Percentiles rank a stretch among this genome's conserved stretches.
Conservation (phyloP, 1,284 basidiomycete species). For the Ceratobasidium sp. region DNA sequence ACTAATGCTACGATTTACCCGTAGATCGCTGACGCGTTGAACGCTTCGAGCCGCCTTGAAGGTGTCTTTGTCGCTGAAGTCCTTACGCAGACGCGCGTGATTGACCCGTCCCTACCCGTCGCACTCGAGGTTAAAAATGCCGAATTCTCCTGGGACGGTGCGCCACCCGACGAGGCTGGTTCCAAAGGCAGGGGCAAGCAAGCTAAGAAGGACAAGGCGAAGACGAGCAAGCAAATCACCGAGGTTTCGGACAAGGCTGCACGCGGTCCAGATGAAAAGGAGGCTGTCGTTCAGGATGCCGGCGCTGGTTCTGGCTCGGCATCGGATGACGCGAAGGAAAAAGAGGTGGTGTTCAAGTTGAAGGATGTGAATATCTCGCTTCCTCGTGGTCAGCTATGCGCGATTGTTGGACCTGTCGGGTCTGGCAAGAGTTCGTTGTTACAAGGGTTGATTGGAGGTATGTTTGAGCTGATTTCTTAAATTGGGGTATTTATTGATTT, state of each 20-base stretch:
- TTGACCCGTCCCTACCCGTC: slow-evolving; percentile 63
- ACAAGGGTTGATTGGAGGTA: slow-evolving; percentile 77
- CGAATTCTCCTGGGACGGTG: slow-evolving; percentile 86
- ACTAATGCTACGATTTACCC: slow-evolving; percentile 52
- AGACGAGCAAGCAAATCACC: slow-evolving; percentile 49
- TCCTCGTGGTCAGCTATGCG: slow-evolving; percentile 78
- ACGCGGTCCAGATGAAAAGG: slow-evolving; percentile 14
- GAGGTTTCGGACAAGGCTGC: slow-evolving; percentile 48
- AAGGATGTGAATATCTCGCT: slow-evolving; percentile 73
- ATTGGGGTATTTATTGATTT: not conserved
- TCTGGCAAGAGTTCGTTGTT: slow-evolving; percentile 80
- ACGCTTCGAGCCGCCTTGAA: slow-evolving; percentile 77
- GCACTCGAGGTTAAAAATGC: slow-evolving; percentile 77
- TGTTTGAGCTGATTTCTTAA: not conserved
- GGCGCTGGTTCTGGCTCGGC: slow-evolving; percentile 45
- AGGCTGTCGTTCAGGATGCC: slow-evolving; percentile 18
- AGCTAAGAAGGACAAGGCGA: slow-evolving; percentile 56
- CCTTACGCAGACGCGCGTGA: slow-evolving; percentile 61
- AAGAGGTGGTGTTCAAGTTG: slow-evolving; percentile 67
- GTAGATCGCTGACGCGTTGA: slow-evolving; percentile 85
- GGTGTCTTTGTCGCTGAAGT: slow-evolving; percentile 84
- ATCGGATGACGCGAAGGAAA: slow-evolving; percentile 55
- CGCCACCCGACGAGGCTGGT: slow-evolving; percentile 68
- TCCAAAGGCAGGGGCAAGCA: slow-evolving; percentile 56
- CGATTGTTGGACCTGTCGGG: slow-evolving; percentile 73